phyloP scores from a whole-genome alignment of 2,329 filamentous ascomycete species.

The Tolypocladium ovalisporum region DNA sequence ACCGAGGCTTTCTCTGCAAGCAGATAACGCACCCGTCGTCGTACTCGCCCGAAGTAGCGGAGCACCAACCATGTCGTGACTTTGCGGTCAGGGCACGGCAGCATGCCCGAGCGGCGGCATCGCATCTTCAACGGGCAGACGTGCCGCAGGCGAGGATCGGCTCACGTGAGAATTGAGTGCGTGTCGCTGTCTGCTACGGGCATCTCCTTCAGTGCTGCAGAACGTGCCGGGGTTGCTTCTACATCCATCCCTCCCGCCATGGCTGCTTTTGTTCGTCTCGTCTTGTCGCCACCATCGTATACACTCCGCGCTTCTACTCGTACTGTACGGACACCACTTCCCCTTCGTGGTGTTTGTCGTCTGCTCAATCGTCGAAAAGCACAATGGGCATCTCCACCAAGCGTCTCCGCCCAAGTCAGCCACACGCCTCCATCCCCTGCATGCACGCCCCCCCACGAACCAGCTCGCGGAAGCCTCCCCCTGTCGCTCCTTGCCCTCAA shows the following conservation, averaged over 20 bases:
- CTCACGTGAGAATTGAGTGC: neutral
- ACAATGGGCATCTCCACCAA: neutral
- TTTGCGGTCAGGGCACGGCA: neutral
- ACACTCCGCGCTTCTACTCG: neutral
- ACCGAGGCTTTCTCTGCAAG: neutral
- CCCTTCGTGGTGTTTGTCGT: neutral
- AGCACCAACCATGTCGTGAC: neutral
- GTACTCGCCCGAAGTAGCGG: neutral
- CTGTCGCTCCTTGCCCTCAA: slow-evolving; percentile 8
- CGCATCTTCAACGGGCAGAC: neutral
- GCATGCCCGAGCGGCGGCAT: neutral
- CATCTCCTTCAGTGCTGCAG: neutral
- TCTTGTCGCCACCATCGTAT: neutral
- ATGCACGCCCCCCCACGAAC: neutral
- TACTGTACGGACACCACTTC: neutral
- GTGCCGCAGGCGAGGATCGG: neutral
- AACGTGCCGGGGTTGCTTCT: neutral
- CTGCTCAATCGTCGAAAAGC: neutral
- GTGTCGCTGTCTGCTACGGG: neutral
- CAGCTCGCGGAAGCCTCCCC: slow-evolving; percentile 2
- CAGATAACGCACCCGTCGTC: neutral
- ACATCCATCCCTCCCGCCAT: neutral
- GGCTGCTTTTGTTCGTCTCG: neutral
- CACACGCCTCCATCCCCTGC: neutral
- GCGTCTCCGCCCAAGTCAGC: neutral